Percentiles rank a stretch among this genome's conserved stretches.
phyloP scores from a whole-genome alignment of 2,329 filamentous ascomycete genomes.

The Fusarium xylarioides region DNA sequence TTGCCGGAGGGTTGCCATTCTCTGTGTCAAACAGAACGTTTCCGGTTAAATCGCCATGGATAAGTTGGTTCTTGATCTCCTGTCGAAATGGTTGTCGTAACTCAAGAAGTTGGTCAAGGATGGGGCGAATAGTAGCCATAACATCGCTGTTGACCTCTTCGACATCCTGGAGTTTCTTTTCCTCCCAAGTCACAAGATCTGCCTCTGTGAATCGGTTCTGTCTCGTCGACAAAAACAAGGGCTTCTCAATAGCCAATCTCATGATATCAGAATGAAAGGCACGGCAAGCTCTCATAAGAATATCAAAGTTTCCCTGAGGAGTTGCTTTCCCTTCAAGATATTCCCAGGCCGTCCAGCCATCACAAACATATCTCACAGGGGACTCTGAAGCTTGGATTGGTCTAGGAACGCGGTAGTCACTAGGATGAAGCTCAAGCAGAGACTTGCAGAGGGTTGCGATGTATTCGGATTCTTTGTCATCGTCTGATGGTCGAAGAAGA shows the following conservation, averaged over 20 bases:
- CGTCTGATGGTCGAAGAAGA: neutral
- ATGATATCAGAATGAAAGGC: neutral
- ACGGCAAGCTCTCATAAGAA: conserved; percentile 1
- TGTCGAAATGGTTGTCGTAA: neutral
- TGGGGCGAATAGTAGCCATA: neutral
- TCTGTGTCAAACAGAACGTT: neutral
- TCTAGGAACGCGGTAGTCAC: neutral
- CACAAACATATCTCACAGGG: neutral
- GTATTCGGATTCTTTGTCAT: conserved; percentile 1
- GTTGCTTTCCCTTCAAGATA: neutral
- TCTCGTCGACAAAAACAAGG: neutral
- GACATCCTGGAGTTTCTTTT: neutral
- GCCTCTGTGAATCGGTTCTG: conserved; percentile 7
- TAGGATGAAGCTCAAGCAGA: neutral
- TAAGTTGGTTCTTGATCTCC: neutral
- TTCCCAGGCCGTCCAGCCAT: conserved; percentile 3
- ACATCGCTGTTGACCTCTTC: neutral
- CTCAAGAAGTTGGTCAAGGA: neutral
- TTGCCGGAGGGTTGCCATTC: neutral
- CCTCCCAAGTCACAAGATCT: conserved; percentile 3
- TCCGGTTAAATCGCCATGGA: conserved; percentile 13
- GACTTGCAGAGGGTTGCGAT: neutral
- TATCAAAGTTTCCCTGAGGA: neutral
- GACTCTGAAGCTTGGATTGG: neutral
- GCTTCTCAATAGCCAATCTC: neutral